Conservation (phyloP, 441 rosid genomes). For the Pelargonium myrrhifolium region DNA sequence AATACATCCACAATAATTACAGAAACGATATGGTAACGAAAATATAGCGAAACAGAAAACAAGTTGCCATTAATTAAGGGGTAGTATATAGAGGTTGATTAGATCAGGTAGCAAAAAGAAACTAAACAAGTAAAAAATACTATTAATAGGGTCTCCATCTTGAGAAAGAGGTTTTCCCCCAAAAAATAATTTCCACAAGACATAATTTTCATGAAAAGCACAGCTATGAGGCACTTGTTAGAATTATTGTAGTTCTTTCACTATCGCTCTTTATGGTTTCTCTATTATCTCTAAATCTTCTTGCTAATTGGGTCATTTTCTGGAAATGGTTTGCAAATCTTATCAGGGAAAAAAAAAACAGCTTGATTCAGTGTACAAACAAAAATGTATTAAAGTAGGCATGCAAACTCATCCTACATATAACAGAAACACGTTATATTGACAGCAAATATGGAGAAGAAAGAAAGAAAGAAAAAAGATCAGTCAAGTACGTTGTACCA, state of each 20-base stretch:
- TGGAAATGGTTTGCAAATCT: not conserved
- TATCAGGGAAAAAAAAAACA: not conserved
- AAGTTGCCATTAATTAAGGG: not conserved
- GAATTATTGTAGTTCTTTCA: not conserved
- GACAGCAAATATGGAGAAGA: too few relatives aligned
- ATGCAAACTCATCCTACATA: too few relatives aligned
- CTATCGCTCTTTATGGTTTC: not conserved
- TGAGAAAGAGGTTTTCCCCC: not conserved
- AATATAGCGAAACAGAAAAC: not conserved
- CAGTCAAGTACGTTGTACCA: too few relatives aligned
- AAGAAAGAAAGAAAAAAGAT: too few relatives aligned
- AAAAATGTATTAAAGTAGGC: too few relatives aligned
- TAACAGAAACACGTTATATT: too few relatives aligned
- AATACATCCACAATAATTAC: not conserved
- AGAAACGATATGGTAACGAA: not conserved
- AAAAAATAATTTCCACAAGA: not conserved
- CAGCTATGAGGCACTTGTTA: not conserved
- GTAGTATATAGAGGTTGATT: not conserved
- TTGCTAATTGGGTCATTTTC: not conserved
- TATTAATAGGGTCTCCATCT: not conserved
- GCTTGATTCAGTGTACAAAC: too few relatives aligned
- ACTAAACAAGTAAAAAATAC: not conserved
- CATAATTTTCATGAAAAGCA: not conserved
- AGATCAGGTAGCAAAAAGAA: not conserved
- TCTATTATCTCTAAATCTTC: not conserved